Percentiles rank a stretch among this genome's conserved stretches.
phyloP scores from a whole-genome alignment of 495 filamentous ascomycete species.

The Aspergillus leporis region DNA sequence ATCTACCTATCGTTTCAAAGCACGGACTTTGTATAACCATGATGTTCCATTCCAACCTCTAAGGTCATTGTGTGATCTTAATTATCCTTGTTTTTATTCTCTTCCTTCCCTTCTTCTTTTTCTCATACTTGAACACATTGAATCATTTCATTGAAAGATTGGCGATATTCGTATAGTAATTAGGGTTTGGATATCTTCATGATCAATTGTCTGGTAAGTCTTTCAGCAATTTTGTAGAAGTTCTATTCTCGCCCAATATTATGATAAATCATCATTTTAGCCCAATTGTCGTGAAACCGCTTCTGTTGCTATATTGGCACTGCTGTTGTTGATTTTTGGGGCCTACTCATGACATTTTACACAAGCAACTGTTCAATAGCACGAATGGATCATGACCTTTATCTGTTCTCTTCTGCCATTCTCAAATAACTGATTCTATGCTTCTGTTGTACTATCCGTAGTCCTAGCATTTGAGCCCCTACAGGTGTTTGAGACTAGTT shows the following conservation, averaged over 20 bases:
- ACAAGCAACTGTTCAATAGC: too few species aligned
- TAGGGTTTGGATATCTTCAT: conserved; percentile 1
- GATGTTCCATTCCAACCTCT: not conserved
- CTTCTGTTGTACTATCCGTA: not conserved
- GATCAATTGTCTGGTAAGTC: not conserved
- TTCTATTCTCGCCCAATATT: not conserved
- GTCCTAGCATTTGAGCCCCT: too few species aligned
- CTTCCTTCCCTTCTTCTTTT: not conserved
- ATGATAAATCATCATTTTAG: too few species aligned
- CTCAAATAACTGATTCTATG: not conserved
- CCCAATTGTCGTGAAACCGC: too few species aligned
- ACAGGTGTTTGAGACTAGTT: not conserved
- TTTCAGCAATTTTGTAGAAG: not conserved
- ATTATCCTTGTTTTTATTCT: not conserved
- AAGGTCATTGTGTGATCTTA: not conserved
- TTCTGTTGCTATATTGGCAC: too few species aligned
- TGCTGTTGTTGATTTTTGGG: too few species aligned
- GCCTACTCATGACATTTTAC: too few species aligned
- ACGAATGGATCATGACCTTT: too few species aligned
- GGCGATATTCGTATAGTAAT: conserved; percentile 3
- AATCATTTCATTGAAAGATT: not conserved
- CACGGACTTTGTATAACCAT: not conserved
- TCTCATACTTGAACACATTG: not conserved
- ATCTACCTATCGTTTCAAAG: not conserved
- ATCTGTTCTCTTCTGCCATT: too few species aligned